Evolutionary conservation across 1,284 basidiomycete species (phyloP).

Genomic region (Cystobasidiaceae sp.): DNA sequence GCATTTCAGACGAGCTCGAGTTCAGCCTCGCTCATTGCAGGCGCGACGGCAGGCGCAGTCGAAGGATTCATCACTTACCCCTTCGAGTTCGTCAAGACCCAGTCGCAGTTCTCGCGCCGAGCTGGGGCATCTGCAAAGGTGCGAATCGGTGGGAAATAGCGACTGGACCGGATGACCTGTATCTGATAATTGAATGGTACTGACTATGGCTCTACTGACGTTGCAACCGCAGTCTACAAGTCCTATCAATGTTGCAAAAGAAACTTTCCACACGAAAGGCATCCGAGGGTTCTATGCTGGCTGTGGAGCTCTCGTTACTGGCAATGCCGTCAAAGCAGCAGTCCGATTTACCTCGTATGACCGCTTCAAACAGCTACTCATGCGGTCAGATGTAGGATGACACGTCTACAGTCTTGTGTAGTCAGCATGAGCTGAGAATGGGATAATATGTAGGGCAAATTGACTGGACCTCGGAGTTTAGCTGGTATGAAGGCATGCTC

Average conservation of each 20-base stretch:
- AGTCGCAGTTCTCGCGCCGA: conserved; percentile 49
- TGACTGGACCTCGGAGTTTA: conserved; percentile 75
- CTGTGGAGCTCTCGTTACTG: conserved; percentile 70
- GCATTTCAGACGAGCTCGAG: conserved; percentile 31
- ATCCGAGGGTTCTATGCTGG: conserved; percentile 46
- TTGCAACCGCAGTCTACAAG: conserved; percentile 42
- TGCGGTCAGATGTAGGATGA: conserved; percentile 65
- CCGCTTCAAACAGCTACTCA: conserved; percentile 77
- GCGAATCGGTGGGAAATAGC: too few relatives aligned
- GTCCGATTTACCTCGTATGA: conserved; percentile 95
- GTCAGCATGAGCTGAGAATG: conserved; percentile 1
- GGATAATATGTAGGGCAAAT: conserved; percentile 64
- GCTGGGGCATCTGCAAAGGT: conserved; percentile 7
- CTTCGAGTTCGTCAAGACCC: conserved; percentile 79
- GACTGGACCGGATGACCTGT: too few relatives aligned
- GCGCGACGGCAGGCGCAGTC: conserved; percentile 86
- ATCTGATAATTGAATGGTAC: too few relatives aligned
- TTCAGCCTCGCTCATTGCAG: conserved; percentile 60
- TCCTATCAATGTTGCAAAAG: conserved; percentile 45
- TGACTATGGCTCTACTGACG: not conserved
- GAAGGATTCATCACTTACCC: conserved; percentile 75
- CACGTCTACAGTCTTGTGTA: not conserved
- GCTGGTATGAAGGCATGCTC: conserved; percentile 56
- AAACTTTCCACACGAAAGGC: conserved; percentile 45
- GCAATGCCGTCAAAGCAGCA: conserved; percentile 84